Percentiles rank a stretch among this genome's conserved stretches.
phyloP scores from a whole-genome alignment of 129 eudicot species.

The Centaurea solstitialis region DNA sequence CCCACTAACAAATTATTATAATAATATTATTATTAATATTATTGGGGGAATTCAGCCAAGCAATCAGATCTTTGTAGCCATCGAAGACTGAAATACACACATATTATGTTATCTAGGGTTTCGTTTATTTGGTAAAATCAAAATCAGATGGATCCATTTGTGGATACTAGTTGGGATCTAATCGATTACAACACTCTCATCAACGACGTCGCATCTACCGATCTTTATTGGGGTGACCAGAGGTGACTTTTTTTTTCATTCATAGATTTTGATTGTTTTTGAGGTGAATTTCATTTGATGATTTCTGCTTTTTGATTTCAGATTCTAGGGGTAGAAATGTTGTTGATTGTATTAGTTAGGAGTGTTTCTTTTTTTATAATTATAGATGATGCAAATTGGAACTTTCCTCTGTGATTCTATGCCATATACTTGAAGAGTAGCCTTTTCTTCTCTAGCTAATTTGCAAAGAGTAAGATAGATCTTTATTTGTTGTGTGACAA shows the following conservation, averaged over 20 bases:
- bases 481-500: not conserved
- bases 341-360: not conserved
- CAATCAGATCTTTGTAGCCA: slow-evolving; percentile 21
- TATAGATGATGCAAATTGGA: not conserved
- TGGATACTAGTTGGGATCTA: slow-evolving; percentile 50
- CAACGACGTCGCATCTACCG: slow-evolving; percentile 51
- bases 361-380: not conserved
- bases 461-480: not conserved
- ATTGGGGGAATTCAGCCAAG: not conserved
- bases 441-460: not conserved
- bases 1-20: not conserved
- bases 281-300: too few relatives aligned
- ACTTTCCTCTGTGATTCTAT: not conserved
- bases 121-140: slow-evolving; percentile 11
- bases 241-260: slow-evolving; percentile 30
- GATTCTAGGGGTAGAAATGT: slow-evolving; percentile 25
- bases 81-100: slow-evolving; percentile 2
- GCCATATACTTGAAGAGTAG: not conserved
- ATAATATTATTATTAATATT: not conserved
- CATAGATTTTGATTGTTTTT: not conserved
- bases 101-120: slow-evolving; percentile 31
- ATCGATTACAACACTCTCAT: slow-evolving; percentile 52
- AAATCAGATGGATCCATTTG: slow-evolving; percentile 48
- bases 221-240: slow-evolving; percentile 51
- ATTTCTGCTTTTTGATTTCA: not conserved